Conservation (phyloP, 352 stramenopile genomes). For the Plasmopara halstedii region DNA sequence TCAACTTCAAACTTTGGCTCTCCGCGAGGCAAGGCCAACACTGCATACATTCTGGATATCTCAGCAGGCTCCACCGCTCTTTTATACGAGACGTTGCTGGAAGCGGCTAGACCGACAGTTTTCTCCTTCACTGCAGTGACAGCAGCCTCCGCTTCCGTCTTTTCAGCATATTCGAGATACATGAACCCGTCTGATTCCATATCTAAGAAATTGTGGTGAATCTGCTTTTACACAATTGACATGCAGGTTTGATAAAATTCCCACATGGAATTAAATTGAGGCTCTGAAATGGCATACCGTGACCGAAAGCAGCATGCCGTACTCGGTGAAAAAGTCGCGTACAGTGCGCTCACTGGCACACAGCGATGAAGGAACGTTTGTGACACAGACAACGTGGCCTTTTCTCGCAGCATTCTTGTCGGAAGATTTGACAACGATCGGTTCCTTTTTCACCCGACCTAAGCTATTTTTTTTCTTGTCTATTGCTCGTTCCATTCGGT, state of each 20-base stretch:
- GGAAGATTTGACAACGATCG: neutral
- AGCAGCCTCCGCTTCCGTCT: slow-evolving; percentile 25
- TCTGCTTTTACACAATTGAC: no score
- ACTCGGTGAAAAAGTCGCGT: slow-evolving; percentile 37
- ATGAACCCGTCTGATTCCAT: slow-evolving; percentile 57
- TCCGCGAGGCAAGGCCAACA: slow-evolving; percentile 34
- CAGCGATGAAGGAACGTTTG: slow-evolving; percentile 42
- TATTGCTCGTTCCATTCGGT: slow-evolving; percentile 10
- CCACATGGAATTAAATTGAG: no score
- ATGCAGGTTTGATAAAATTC: no score
- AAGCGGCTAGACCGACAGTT: slow-evolving; percentile 8
- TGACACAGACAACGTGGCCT: slow-evolving; percentile 41
- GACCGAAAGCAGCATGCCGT: slow-evolving; percentile 39
- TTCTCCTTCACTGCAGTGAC: slow-evolving; percentile 29
- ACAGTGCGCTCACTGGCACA: slow-evolving; percentile 46
- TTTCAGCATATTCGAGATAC: slow-evolving; percentile 45
- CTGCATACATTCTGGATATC: slow-evolving; percentile 37
- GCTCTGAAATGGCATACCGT: slow-evolving; percentile 26
- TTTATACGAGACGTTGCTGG: slow-evolving; percentile 9
- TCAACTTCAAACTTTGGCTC: slow-evolving; percentile 19
- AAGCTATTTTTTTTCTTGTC: slow-evolving; percentile 10
- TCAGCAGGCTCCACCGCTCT: slow-evolving; percentile 2
- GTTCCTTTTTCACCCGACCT: slow-evolving; percentile 14
- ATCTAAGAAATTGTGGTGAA: slow-evolving; percentile 63
- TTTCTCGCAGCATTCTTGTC: slow-evolving; percentile 3